A percentile compares a stretch with the other conserved stretches of the same genome.
Conservation (phyloP, 2,329 filamentous ascomycete species). For the Exophiala xenobiotica region DNA sequence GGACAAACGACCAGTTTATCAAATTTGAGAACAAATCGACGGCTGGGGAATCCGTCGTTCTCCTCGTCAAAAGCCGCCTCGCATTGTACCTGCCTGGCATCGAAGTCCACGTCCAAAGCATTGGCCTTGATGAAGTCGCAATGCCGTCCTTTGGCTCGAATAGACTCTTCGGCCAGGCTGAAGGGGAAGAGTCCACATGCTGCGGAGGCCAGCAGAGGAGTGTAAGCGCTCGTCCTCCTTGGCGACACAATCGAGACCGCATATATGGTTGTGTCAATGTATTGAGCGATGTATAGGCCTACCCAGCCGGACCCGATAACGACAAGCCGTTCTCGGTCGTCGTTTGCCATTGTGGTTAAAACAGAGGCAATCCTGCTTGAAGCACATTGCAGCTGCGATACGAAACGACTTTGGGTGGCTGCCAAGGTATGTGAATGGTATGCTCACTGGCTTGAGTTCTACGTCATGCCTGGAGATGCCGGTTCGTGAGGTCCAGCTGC, state of each 20-base stretch:
- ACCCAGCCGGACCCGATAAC: conserved; percentile 39
- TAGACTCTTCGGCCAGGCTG: conserved; percentile 45
- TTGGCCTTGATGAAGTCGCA: conserved; percentile 42
- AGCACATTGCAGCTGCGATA: no score
- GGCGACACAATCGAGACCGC: conserved; percentile 44
- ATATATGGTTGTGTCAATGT: conserved; percentile 40
- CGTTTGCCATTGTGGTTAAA: not conserved
- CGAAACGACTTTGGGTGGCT: no score
- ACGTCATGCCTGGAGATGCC: no score
- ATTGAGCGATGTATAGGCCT: conserved; percentile 45
- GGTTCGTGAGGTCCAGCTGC: no score
- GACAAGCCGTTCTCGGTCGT: conserved; percentile 8
- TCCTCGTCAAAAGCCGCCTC: conserved; percentile 36
- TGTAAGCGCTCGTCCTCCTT: conserved; percentile 43
- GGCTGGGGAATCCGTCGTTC: conserved; percentile 15
- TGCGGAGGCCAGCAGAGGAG: conserved; percentile 46
- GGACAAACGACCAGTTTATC: conserved; percentile 44
- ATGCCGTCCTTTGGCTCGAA: conserved; percentile 36
- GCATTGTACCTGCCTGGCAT: conserved; percentile 37
- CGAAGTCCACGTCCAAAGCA: conserved; percentile 42
- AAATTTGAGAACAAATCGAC: conserved; percentile 40
- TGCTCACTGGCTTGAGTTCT: no score
- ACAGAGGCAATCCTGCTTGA: no score
- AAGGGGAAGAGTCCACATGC: conserved; percentile 47
- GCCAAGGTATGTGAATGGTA: no score